Conservation (phyloP, 768 basidiomycete species). For the Ramaria sp. region DNA sequence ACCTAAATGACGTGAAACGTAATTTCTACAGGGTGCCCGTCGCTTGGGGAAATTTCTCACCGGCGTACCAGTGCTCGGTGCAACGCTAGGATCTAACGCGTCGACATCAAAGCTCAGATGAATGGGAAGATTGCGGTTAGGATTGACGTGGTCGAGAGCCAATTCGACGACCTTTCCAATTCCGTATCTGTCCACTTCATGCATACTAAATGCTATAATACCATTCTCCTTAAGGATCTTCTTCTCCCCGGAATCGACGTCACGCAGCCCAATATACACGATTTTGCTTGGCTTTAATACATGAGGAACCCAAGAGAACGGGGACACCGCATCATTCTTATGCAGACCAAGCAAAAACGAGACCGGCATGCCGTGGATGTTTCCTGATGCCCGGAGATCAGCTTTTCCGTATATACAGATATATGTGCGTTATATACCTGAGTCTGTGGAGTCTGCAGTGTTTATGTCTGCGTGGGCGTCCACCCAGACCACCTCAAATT, state of each 20-base stretch:
- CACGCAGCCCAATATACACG: slow-evolving; percentile 96
- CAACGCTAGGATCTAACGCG: slow-evolving; percentile 87
- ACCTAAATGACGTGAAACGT: slow-evolving; percentile 36
- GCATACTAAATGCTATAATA: slow-evolving; percentile 88
- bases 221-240: slow-evolving; percentile 74
- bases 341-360: slow-evolving; percentile 78
- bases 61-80: slow-evolving; percentile 92
- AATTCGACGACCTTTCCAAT: slow-evolving; percentile 93
- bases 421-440: slow-evolving; percentile 32
- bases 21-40: background rate
- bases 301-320: slow-evolving; percentile 47
- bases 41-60: slow-evolving; percentile 29
- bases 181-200: slow-evolving; percentile 75
- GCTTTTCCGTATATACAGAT: background rate
- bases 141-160: slow-evolving; percentile 93
- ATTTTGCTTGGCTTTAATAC: slow-evolving; percentile 60
- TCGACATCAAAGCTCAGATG: slow-evolving; percentile 97
- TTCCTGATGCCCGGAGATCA: slow-evolving; percentile 40
- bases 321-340: slow-evolving; percentile 27
- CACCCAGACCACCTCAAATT: slow-evolving; percentile 77
- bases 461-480: slow-evolving; percentile 99
- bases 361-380: slow-evolving; percentile 97
- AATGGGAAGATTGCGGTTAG: slow-evolving; percentile 70
- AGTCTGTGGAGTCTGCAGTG: slow-evolving; percentile 69
- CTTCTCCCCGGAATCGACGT: slow-evolving; percentile 85